phyloP scores from a whole-genome alignment of 139 green algal species.

The Mesostigma viride region DNA sequence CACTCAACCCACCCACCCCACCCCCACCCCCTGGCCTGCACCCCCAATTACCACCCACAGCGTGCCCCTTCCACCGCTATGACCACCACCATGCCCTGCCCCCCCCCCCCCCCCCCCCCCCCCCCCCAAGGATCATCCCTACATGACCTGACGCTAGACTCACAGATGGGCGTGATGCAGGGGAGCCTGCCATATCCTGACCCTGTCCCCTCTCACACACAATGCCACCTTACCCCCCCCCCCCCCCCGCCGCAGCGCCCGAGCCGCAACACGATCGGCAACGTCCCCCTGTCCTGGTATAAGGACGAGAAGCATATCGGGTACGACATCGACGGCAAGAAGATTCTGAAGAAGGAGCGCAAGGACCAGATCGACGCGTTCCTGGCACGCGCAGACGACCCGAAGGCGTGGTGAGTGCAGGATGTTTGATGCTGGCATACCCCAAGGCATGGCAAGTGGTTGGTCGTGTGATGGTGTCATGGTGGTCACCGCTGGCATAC shows the following conservation, averaged over 20 bases:
- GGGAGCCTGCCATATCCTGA: background rate
- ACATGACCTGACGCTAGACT: background rate
- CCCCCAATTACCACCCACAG: too few species aligned
- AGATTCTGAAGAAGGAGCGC: slow-evolving; percentile 44
- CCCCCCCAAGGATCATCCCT: too few species aligned
- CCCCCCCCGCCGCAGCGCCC: slow-evolving; percentile 3
- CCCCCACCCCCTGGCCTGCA: too few species aligned
- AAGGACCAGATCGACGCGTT: slow-evolving; percentile 64
- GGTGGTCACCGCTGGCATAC: too few species aligned
- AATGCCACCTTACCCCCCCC: background rate
- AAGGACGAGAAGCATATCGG: slow-evolving; percentile 90
- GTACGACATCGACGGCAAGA: slow-evolving; percentile 66
- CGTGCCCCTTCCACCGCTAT: too few species aligned
- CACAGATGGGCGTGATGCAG: background rate
- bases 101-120: too few species aligned
- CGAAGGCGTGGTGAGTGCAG: slow-evolving; percentile 25
- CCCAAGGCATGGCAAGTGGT: too few species aligned
- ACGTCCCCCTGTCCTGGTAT: slow-evolving; percentile 89
- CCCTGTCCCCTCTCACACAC: background rate
- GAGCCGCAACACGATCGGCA: slow-evolving; percentile 50
- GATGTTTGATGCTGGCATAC: too few species aligned
- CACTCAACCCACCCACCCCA: too few species aligned
- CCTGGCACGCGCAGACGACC: slow-evolving; percentile 33
- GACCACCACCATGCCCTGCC: too few species aligned
- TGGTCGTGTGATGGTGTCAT: too few species aligned